A percentile compares a stretch with the other conserved stretches of the same genome.
Evolutionary conservation across 306 rosid species (phyloP).

Genomic region (Canavalia gladiata): DNA sequence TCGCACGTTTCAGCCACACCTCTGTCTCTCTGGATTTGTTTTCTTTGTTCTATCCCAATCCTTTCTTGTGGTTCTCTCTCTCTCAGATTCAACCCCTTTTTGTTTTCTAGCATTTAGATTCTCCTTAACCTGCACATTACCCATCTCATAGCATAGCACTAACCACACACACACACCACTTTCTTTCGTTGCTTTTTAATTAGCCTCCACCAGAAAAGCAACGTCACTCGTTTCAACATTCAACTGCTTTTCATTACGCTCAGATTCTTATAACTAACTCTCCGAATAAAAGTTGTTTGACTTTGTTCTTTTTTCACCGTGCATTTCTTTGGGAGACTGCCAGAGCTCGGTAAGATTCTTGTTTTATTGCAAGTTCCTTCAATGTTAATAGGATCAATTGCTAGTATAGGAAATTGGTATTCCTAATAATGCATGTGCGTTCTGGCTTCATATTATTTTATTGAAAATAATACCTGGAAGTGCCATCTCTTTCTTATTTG

Average conservation of each 20-base stretch:
- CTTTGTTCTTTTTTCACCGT: not conserved
- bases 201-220: not conserved
- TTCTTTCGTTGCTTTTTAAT: too few species aligned
- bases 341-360: conserved; percentile 46
- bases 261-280: conserved; percentile 5
- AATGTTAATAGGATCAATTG: not conserved
- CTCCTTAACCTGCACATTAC: conserved; percentile 31
- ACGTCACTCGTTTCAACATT: conserved; percentile 3
- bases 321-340: conserved; percentile 14
- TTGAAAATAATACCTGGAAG: too few species aligned
- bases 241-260: not conserved
- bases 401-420: not conserved
- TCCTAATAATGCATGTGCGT: not conserved
- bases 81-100: conserved; percentile 44
- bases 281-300: conserved; percentile 9
- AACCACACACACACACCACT: not conserved
- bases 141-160: conserved; percentile 3
- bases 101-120: conserved; percentile 24
- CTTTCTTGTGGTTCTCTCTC: conserved; percentile 54
- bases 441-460: not conserved
- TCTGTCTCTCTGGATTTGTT: conserved; percentile 20
- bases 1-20: conserved; percentile 23
- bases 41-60: conserved; percentile 42
- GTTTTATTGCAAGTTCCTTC: not conserved
- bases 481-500: not conserved